These are phyloP conservation scores for Pichia sp. DNA, from an alignment of 1,139 yeast genomes.

Conservation along the genomic window DNA sequence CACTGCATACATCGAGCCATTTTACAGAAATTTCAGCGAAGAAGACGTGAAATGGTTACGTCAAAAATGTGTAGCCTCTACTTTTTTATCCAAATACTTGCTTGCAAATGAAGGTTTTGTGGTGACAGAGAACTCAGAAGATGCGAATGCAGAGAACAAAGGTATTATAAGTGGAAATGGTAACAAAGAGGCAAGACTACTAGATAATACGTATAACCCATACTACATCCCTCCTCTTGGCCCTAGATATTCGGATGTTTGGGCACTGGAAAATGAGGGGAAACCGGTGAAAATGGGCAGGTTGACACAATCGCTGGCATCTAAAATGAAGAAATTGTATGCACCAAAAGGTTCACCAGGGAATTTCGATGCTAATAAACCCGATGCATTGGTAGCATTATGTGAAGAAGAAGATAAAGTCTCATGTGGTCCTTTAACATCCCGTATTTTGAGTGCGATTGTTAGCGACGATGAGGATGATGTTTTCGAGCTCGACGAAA, in stretches of 20 bases:
- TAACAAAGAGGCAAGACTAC: not conserved
- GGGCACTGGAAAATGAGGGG: constrained; percentile 79
- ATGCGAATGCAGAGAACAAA: constrained; percentile 30
- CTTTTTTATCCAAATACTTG: constrained; percentile 7
- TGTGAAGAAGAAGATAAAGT: constrained; percentile 64
- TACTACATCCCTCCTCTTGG: constrained; percentile 82
- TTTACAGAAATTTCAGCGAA: constrained; percentile 67
- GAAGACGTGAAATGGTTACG: constrained; percentile 77
- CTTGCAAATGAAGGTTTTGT: constrained; percentile 36
- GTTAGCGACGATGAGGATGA: constrained; percentile 32
- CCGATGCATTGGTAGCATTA: not conserved
- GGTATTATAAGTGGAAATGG: not conserved
- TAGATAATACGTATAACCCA: constrained; percentile 38
- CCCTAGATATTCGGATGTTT: constrained; percentile 68
- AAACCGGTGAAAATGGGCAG: constrained; percentile 14
- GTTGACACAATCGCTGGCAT: constrained; percentile 10
- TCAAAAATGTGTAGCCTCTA: constrained; percentile 43
- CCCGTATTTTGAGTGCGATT: constrained; percentile 79
- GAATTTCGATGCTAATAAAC: constrained; percentile 4
- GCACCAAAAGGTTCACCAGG: constrained; percentile 49
- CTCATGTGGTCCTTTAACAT: constrained; percentile 89
- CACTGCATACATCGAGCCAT: constrained; percentile 80
- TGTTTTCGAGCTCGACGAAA: constrained; percentile 1
- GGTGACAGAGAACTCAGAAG: constrained; percentile 36
- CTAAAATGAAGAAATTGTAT: constrained; percentile 37